phyloP scores from a whole-genome alignment of 73 alveolate genomes.

The Effrenium voratum region DNA sequence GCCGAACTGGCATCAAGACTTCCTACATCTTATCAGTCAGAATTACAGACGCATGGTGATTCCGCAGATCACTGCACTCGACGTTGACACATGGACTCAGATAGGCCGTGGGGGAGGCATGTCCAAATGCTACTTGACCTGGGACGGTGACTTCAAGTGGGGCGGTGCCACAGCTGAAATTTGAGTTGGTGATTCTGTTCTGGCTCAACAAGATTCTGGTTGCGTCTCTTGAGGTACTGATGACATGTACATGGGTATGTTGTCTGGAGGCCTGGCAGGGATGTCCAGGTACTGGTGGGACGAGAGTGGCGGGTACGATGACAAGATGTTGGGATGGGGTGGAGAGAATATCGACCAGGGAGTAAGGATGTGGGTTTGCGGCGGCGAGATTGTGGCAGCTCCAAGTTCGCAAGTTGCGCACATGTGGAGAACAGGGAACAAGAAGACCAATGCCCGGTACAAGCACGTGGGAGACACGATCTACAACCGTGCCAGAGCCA shows the following conservation, averaged over 20 bases:
- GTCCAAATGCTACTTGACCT: constrained; percentile 87
- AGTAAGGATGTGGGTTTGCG: constrained; percentile 91
- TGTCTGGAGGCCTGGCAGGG: constrained; percentile 92
- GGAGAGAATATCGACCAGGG: constrained; percentile 94
- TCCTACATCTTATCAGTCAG: constrained; percentile 63
- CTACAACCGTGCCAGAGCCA: constrained; percentile 91
- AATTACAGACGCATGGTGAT: constrained; percentile 90
- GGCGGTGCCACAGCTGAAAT: constrained; percentile 42
- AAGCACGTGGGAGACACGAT: constrained; percentile 86
- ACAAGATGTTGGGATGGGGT: constrained; percentile 92
- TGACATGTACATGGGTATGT: constrained; percentile 94
- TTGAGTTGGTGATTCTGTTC: neutral
- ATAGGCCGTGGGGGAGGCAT: constrained; percentile 85
- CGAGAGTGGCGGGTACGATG: constrained; percentile 90
- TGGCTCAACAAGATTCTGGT: neutral
- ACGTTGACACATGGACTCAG: constrained; percentile 93
- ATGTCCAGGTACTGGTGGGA: constrained; percentile 89
- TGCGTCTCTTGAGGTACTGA: constrained; percentile 50
- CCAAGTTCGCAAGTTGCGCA: constrained; percentile 79
- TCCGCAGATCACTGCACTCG: constrained; percentile 93
- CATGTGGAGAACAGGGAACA: constrained; percentile 76
- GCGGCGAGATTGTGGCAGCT: constrained; percentile 90
- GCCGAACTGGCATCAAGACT: constrained; percentile 74
- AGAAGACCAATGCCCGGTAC: constrained; percentile 85
- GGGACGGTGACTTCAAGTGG: constrained; percentile 94